Evolutionary conservation across 2,329 filamentous ascomycete genomes (phyloP), one percentile per base, ranked within the genome.

Genomic region (Chaetothyriales sp.): DNA sequence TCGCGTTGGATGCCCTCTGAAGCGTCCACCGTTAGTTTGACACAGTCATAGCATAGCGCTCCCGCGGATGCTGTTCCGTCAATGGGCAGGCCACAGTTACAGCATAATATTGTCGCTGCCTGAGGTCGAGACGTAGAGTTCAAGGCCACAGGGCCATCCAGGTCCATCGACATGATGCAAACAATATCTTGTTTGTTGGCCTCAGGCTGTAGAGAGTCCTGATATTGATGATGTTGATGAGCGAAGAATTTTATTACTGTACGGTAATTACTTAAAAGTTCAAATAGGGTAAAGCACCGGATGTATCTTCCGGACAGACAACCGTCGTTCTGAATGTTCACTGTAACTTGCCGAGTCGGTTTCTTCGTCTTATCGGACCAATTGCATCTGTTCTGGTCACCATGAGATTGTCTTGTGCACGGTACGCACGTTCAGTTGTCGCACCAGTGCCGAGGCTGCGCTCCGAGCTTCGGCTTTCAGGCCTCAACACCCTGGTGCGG

Each of bases 1-100:
- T 98, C 92, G 65, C 89, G 80, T 68, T 88, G 90, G 57, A 96
- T 89, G 53, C 87, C 88, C 64, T 84, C 75, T 22, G 89, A 93
- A 60, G 95, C 90, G 69, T 98, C 92, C 69, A 93, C 80, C 47
- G 88, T 93, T 60, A 93, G 79, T 68, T 94, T 95, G 65, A 96
- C 81, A 68, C 92, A 96, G 73, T 96, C 90, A 68, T 87, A 87
- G 72, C 92, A 98, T 51, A 95, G 81, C 43, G 92, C 89, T 55
- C 88, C 88, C 49, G 84, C 82, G 22, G 86, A 76, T 12, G 81
- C 80, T 18, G 88, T 95, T 67, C 92, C 92, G 68, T 95, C 89
- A 63, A 98, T 95, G 42, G 90, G 83, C 54, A 86, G 88, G 64
- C 90, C 92, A 68, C 92, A 98, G 75, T 96, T 95, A 73, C 87